Percentiles rank a stretch among this genome's conserved stretches.
Evolutionary conservation across 164 flowering plant genomes (phyloP).

Genomic region (Magnolia changhungtana): DNA sequence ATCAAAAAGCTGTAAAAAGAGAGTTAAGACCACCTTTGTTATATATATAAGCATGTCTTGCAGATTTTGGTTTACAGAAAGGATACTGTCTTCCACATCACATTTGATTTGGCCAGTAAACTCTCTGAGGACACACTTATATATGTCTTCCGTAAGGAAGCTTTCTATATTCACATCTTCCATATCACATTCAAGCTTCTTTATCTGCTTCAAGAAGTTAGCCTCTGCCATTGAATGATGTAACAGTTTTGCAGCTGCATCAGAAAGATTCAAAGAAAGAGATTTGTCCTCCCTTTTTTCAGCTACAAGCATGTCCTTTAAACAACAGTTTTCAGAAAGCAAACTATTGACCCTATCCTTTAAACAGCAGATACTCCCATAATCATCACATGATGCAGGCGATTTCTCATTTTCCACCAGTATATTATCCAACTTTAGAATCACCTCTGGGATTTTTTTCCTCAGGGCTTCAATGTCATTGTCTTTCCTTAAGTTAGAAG

Average conservation of each 20-base stretch:
- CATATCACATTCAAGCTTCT: slow-evolving; percentile 34
- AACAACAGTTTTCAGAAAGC: slow-evolving; percentile 47
- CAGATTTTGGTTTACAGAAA: slow-evolving; percentile 51
- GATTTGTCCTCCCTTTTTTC: slow-evolving; percentile 42
- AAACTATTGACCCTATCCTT: slow-evolving; percentile 44
- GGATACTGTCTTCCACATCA: slow-evolving; percentile 37
- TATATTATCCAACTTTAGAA: slow-evolving; percentile 51
- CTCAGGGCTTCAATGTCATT: slow-evolving; percentile 58
- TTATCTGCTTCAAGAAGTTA: slow-evolving; percentile 31
- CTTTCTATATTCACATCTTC: slow-evolving; percentile 43
- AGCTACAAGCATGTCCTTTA: slow-evolving; percentile 37
- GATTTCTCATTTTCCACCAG: slow-evolving; percentile 47
- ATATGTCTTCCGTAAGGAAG: slow-evolving; percentile 47
- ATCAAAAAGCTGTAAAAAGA: slow-evolving; percentile 44
- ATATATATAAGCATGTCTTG: slow-evolving; percentile 38
- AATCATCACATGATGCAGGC: slow-evolving; percentile 22
- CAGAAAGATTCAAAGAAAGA: slow-evolving; percentile 45
- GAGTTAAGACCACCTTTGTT: slow-evolving; percentile 42
- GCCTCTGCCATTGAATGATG: slow-evolving; percentile 38
- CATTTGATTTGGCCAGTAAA: slow-evolving; percentile 17
- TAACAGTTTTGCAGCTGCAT: slow-evolving; percentile 38
- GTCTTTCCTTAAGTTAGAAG: slow-evolving; percentile 44
- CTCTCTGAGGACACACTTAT: slow-evolving; percentile 44
- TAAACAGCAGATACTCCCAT: slow-evolving; percentile 29
- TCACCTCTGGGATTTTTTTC: slow-evolving; percentile 64